Conservation (phyloP, 2,329 filamentous ascomycete species). For the Paracoccidioides brasiliensis region DNA sequence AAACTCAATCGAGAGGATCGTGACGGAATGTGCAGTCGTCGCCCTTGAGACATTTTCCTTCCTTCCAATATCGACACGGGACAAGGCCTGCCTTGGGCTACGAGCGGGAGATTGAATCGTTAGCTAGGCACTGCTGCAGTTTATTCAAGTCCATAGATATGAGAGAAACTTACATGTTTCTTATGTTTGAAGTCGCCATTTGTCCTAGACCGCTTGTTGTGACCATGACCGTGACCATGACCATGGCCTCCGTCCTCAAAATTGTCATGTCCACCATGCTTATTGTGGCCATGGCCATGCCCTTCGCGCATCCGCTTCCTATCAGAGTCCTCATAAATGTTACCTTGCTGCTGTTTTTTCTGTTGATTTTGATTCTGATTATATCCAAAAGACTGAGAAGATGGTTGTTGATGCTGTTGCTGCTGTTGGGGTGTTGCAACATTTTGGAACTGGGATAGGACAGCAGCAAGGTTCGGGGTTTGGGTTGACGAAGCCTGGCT, state of each 20-base stretch:
- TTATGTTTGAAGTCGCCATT: conserved; percentile 21
- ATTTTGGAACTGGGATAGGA: conserved; percentile 17
- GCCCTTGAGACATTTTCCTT: conserved; percentile 42
- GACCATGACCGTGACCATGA: conserved; percentile 15
- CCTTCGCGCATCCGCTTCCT: conserved; percentile 25
- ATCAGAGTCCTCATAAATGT: conserved; percentile 28
- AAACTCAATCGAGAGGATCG: conserved; percentile 17
- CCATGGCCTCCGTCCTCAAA: conserved; percentile 15
- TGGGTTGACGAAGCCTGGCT: conserved; percentile 1
- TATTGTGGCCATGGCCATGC: not conserved
- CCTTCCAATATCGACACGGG: conserved; percentile 41
- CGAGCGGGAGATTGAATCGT: not conserved
- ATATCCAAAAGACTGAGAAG: not conserved
- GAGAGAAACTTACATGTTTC: conserved; percentile 23
- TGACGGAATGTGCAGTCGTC: conserved; percentile 40
- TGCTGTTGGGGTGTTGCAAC: conserved; percentile 19
- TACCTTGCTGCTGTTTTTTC: conserved; percentile 10
- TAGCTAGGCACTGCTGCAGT: not conserved
- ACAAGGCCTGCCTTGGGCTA: conserved; percentile 33
- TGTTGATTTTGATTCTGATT: conserved; percentile 6
- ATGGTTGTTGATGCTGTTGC: conserved; percentile 10
- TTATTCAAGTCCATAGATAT: not conserved
- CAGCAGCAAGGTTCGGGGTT: conserved; percentile 9
- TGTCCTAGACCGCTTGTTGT: conserved; percentile 24
- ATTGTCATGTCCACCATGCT: conserved; percentile 20